Conservation (phyloP, 139 green algal genomes). For the Coccomyxa sp. region DNA sequence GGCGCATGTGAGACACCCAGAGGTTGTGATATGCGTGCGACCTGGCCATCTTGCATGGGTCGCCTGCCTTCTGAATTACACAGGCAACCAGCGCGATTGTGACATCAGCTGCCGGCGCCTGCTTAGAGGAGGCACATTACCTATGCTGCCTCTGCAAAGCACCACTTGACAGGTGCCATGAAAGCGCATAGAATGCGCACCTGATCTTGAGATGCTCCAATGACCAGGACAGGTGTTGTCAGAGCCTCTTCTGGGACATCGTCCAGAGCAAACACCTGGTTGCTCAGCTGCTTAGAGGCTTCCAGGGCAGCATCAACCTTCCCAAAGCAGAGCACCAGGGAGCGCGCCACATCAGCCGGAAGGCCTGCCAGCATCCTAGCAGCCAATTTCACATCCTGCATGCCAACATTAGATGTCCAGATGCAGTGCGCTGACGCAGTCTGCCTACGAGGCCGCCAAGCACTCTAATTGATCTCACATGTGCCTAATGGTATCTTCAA, state of each 20-base stretch:
- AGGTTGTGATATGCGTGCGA: background rate
- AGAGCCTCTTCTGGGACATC: background rate
- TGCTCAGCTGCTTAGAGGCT: background rate
- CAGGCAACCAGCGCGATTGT: background rate
- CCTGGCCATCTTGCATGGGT: background rate
- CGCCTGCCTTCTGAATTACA: background rate
- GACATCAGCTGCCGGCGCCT: background rate
- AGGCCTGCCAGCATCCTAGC: background rate
- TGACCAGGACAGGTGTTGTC: background rate
- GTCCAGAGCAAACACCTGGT: background rate
- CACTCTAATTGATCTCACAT: no score
- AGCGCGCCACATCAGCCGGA: background rate
- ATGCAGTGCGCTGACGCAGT: no score
- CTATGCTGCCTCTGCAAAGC: no score
- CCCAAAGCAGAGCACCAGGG: conserved; percentile 6
- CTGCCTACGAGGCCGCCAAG: no score
- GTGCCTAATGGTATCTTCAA: no score
- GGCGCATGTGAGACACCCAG: background rate
- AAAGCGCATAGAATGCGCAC: no score
- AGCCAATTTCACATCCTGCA: background rate
- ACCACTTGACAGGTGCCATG: no score
- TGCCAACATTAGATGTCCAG: no score
- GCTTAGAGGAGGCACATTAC: background rate
- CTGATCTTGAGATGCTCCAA: background rate
- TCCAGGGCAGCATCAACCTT: conserved; percentile 5